phyloP scores from a whole-genome alignment of 768 basidiomycete genomes.

The Chalciporus sphaerocephalus region DNA sequence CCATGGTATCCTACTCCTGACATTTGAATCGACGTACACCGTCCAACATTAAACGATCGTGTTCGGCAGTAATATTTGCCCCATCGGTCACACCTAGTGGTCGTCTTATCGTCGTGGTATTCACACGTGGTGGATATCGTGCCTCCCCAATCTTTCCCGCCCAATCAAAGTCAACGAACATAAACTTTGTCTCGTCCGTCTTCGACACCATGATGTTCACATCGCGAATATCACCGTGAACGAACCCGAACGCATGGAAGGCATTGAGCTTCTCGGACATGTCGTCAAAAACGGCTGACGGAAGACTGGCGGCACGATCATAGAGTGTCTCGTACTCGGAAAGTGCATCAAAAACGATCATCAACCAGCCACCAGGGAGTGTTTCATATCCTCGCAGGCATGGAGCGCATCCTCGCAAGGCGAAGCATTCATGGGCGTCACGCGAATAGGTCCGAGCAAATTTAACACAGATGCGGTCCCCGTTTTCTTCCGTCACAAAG shows the following conservation, averaged over 20 bases:
- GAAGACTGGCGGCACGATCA: no score
- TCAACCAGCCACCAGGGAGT: conserved; percentile 29
- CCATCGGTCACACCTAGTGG: conserved; percentile 1
- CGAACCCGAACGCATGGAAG: conserved; percentile 14
- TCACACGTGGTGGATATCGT: conserved; percentile 19
- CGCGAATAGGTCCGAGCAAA: conserved; percentile 23
- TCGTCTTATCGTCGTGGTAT: neutral
- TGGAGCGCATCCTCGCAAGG: conserved; percentile 24
- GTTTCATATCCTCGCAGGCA: conserved; percentile 22
- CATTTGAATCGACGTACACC: no score
- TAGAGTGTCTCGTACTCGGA: neutral
- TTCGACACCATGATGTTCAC: conserved; percentile 19
- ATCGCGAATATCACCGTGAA: conserved; percentile 25
- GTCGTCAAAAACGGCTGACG: neutral
- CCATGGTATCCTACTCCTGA: no score
- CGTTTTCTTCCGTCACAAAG: conserved; percentile 10
- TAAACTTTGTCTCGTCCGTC: neutral
- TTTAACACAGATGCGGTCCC: conserved; percentile 31
- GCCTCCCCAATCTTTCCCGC: conserved; percentile 15
- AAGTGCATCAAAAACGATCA: conserved; percentile 34
- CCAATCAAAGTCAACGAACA: conserved; percentile 33
- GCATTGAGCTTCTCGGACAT: neutral
- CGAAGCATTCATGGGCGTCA: conserved; percentile 24
- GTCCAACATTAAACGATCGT: no score
- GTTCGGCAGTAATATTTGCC: neutral